A percentile compares a stretch with the other conserved stretches of the same genome.
Conservation (phyloP, 768 basidiomycete species). For the Auricularia sp. region DNA sequence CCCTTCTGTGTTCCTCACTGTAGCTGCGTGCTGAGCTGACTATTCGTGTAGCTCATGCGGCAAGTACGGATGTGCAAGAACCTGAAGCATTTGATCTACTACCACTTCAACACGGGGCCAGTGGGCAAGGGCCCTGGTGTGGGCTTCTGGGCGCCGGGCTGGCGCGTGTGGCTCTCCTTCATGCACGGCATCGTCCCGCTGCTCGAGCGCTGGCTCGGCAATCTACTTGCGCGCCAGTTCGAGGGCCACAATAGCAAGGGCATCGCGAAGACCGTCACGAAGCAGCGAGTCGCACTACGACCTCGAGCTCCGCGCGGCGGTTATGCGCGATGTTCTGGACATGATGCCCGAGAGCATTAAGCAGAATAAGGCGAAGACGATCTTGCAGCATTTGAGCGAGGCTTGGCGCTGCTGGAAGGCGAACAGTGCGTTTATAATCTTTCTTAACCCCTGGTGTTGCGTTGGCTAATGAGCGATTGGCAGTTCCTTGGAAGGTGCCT, state of each 20-base stretch:
- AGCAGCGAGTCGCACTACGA: slow-evolving; percentile 99
- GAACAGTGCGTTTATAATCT: slow-evolving; percentile 47
- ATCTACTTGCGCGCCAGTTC: slow-evolving; percentile 94
- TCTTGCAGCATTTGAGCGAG: slow-evolving; percentile 93
- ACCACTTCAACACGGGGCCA: slow-evolving; percentile 98
- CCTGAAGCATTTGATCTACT: slow-evolving; percentile 95
- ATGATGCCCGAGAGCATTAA: slow-evolving; percentile 99
- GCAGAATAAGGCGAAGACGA: slow-evolving; percentile 99
- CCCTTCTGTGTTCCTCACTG: background rate
- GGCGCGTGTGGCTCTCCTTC: slow-evolving; percentile 99
- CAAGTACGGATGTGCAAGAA: slow-evolving; percentile 99
- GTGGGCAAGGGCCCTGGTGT: slow-evolving; percentile 98
- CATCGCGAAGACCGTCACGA: slow-evolving; percentile 95
- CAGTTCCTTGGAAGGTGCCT: slow-evolving; percentile 98
- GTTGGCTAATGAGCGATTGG: background rate
- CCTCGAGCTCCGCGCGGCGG: slow-evolving; percentile 91
- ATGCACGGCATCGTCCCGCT: slow-evolving; percentile 98
- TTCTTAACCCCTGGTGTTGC: background rate
- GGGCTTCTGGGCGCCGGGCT: slow-evolving; percentile 99
- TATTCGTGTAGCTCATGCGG: slow-evolving; percentile 70
- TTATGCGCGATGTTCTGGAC: slow-evolving; percentile 99
- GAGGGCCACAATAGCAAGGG: slow-evolving; percentile 97
- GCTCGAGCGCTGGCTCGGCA: slow-evolving; percentile 95
- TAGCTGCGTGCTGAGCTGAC: background rate
- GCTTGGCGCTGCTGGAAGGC: slow-evolving; percentile 99